A percentile compares a stretch with the other conserved stretches of the same genome.
Conservation (phyloP, 768 basidiomycete species). For the Rhizopogon vesiculosus region DNA sequence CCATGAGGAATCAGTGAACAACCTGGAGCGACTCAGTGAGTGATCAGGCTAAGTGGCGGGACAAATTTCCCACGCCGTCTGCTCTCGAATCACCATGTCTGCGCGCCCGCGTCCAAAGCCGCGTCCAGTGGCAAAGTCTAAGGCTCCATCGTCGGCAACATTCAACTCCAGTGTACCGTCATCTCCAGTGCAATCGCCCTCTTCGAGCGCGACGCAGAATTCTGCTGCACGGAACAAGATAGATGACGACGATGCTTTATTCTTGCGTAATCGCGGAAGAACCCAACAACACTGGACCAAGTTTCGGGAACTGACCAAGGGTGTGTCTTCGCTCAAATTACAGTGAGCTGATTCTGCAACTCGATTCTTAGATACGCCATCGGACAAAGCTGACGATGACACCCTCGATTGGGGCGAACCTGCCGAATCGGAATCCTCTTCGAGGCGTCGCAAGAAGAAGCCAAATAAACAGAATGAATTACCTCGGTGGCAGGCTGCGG, state of each 20-base stretch:
- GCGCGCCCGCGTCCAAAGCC: constrained; percentile 50
- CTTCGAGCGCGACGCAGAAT: constrained; percentile 3
- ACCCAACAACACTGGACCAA: constrained; percentile 54
- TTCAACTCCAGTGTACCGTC: constrained; percentile 4
- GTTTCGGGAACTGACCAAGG: constrained; percentile 50
- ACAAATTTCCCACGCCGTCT: constrained; percentile 23
- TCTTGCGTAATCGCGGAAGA: constrained; percentile 62
- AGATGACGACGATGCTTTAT: constrained; percentile 63
- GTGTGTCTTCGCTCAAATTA: constrained; percentile 27
- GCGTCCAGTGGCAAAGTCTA: constrained; percentile 34
- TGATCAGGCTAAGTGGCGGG: constrained; percentile 6
- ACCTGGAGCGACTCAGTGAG: constrained; percentile 20
- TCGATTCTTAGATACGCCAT: constrained; percentile 16
- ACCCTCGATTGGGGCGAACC: constrained; percentile 13
- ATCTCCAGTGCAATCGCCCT: constrained; percentile 8
- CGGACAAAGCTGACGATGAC: constrained; percentile 15
- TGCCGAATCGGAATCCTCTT: constrained; percentile 11
- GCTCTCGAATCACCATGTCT: constrained; percentile 17
- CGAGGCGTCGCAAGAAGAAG: constrained; percentile 36
- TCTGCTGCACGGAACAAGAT: constrained; percentile 6
- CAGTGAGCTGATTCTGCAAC: background rate
- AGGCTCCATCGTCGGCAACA: constrained; percentile 6
- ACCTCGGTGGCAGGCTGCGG: constrained; percentile 40
- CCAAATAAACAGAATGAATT: constrained; percentile 21
- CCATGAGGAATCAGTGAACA: constrained; percentile 18